Conservation (phyloP, 805 yeast species). For the Ogataea ramenticola region DNA sequence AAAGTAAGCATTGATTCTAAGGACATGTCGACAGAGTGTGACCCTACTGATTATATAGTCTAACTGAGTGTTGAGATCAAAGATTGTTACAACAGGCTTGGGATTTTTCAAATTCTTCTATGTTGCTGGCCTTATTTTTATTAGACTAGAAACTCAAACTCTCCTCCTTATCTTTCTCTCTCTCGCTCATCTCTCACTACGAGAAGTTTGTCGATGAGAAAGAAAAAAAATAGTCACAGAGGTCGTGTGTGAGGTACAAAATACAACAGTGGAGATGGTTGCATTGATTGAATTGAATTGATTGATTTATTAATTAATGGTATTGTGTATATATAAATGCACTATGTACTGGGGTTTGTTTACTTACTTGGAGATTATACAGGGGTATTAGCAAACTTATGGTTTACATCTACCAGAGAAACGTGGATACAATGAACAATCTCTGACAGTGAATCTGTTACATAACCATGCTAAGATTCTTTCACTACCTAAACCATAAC, state of each 20-base stretch:
- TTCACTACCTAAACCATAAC: conserved; percentile 97
- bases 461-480: conserved; percentile 98
- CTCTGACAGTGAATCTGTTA: conserved; percentile 96
- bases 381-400: conserved; percentile 5
- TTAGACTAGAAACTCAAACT: too few relatives aligned
- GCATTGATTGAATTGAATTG: too few relatives aligned
- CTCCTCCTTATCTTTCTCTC: not conserved
- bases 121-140: too few relatives aligned
- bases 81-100: too few relatives aligned
- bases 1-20: conserved; percentile 63
- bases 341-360: too few relatives aligned
- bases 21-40: conserved; percentile 45
- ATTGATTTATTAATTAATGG: too few relatives aligned
- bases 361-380: not conserved
- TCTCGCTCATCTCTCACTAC: not conserved
- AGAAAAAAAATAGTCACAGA: not conserved
- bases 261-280: too few relatives aligned
- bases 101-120: too few relatives aligned
- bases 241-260: too few relatives aligned
- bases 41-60: too few relatives aligned
- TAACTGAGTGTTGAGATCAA: too few relatives aligned
- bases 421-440: conserved; percentile 96
- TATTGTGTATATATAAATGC: not conserved
- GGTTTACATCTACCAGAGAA: conserved; percentile 98
- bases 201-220: not conserved